These are phyloP conservation scores for Candida odintsovae DNA, from an alignment of 805 yeast species.

Conservation along the genomic window DNA sequence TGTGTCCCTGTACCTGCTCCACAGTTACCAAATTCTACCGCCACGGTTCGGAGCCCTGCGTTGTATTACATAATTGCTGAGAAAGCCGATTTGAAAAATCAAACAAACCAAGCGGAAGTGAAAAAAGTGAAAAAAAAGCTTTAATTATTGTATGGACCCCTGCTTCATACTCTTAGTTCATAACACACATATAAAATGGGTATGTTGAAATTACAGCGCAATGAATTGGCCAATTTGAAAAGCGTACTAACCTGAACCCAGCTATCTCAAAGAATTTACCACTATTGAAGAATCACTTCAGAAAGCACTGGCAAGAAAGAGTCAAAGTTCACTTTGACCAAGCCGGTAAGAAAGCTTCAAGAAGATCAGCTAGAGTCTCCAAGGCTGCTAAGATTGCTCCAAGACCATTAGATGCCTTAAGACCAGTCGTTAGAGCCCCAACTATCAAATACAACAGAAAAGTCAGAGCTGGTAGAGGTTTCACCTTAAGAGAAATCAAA, in stretches of 20 bases:
- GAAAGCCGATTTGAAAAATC: background rate
- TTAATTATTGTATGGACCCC: background rate
- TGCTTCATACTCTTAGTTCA: background rate
- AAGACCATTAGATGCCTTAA: slow-evolving; percentile 91
- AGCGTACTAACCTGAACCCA: slow-evolving; percentile 20
- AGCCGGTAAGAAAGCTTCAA: slow-evolving; percentile 98
- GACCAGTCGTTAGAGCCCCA: slow-evolving; percentile 99
- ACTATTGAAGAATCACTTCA: slow-evolving; percentile 98
- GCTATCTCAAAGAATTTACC: slow-evolving; percentile 99
- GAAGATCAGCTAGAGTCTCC: slow-evolving; percentile 90
- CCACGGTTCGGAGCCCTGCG: background rate
- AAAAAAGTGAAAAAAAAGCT: background rate
- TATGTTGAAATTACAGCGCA: background rate
- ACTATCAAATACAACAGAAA: slow-evolving; percentile 98
- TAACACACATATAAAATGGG: background rate
- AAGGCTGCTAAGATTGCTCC: slow-evolving; percentile 97
- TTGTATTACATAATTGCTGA: background rate
- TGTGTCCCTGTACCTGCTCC: no score
- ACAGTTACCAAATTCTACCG: no score
- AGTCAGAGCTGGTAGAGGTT: slow-evolving; percentile 99
- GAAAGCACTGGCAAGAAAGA: slow-evolving; percentile 99
- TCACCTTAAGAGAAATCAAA: slow-evolving; percentile 95
- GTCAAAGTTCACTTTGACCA: slow-evolving; percentile 99
- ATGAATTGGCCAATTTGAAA: background rate
- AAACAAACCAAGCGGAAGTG: background rate